Evolutionary conservation across 345 rosid species (phyloP).

Genomic region (Acer campestre): DNA sequence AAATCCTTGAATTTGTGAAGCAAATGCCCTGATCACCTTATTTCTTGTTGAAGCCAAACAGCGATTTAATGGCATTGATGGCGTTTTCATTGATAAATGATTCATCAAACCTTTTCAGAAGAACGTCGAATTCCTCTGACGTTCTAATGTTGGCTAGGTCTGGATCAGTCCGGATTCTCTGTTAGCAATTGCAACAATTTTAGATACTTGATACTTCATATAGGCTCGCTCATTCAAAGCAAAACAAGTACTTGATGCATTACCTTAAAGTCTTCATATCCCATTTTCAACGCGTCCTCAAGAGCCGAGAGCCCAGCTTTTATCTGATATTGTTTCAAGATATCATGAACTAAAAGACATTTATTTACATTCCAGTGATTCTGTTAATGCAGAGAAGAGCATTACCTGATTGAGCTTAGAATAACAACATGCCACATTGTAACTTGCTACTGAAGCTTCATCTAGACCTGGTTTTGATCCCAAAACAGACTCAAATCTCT

Average conservation of each 20-base stretch:
- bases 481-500: constrained; percentile 90
- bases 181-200: constrained; percentile 30
- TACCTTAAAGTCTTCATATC: constrained; percentile 95
- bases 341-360: neutral
- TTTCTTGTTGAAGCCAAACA: constrained; percentile 83
- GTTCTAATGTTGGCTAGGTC: constrained; percentile 68
- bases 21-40: constrained; percentile 35
- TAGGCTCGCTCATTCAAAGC: neutral
- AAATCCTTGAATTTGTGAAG: constrained; percentile 9
- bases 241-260: neutral
- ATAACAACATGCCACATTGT: constrained; percentile 95
- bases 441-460: constrained; percentile 85
- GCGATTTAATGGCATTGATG: constrained; percentile 84
- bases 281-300: constrained; percentile 80
- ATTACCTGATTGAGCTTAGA: constrained; percentile 87
- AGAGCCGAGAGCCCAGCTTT: constrained; percentile 93
- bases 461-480: constrained; percentile 78
- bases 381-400: neutral
- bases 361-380: neutral
- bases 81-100: constrained; percentile 96
- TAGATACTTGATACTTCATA: neutral
- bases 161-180: constrained; percentile 91
- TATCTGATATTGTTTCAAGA: constrained; percentile 40
- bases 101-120: constrained; percentile 84
- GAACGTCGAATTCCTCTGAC: constrained; percentile 62